Conservation (phyloP, 345 rosid genomes). For the Brassica incana region DNA sequence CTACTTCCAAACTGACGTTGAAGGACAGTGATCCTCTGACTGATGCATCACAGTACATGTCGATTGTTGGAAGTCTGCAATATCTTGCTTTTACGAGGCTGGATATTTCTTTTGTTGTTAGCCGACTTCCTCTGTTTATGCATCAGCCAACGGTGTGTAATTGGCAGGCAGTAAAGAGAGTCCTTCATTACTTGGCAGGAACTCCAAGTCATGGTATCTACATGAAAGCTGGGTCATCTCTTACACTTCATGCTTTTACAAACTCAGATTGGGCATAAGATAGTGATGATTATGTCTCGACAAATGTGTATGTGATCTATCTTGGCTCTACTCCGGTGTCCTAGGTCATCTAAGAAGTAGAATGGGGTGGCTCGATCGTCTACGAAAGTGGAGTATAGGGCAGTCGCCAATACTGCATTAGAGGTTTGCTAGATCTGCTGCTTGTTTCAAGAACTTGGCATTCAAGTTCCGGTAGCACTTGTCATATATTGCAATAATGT, state of each 20-base stretch:
- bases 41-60: background rate
- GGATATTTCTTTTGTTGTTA: background rate
- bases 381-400: background rate
- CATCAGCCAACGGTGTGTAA: background rate
- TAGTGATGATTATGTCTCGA: background rate
- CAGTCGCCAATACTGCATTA: background rate
- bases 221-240: background rate
- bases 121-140: background rate
- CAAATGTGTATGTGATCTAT: background rate
- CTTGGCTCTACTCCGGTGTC: background rate
- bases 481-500: background rate
- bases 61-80: background rate
- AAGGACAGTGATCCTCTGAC: background rate
- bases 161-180: background rate
- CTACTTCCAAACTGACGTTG: background rate
- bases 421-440: background rate
- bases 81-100: background rate
- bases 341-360: background rate
- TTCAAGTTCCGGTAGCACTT: background rate
- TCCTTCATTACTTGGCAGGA: background rate
- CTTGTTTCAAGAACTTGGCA: background rate
- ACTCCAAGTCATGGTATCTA: background rate
- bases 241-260: background rate
- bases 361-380: background rate
- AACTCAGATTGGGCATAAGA: background rate